phyloP scores from a whole-genome alignment of 2,329 filamentous ascomycete species.

The Exutisphaerella laricina region DNA sequence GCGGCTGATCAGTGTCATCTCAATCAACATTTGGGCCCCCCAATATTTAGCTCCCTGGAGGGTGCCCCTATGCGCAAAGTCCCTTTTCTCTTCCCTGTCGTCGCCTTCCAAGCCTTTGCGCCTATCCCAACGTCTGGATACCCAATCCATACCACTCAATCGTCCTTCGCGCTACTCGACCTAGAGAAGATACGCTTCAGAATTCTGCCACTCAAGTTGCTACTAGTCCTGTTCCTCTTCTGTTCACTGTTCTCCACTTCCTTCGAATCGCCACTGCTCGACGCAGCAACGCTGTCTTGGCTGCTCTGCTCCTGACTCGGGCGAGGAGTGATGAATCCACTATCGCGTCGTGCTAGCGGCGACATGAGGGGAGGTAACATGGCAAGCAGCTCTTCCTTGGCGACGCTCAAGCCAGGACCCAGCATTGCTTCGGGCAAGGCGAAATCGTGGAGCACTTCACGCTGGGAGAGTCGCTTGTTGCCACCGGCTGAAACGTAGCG shows the following conservation, averaged over 20 bases:
- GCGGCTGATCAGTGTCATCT: too few relatives aligned
- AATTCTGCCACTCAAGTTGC: slow-evolving; percentile 2
- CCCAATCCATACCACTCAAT: neutral
- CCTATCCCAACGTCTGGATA: too few relatives aligned
- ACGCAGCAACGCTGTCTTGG: neutral
- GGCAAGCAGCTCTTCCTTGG: slow-evolving; percentile 13
- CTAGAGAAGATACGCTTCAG: slow-evolving; percentile 10
- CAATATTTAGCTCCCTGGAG: too few relatives aligned
- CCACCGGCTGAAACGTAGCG: slow-evolving; percentile 30
- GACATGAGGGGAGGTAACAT: slow-evolving; percentile 10
- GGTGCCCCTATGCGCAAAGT: too few relatives aligned
- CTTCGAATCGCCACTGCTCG: slow-evolving; percentile 1
- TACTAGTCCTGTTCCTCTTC: slow-evolving; percentile 17
- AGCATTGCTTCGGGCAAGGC: neutral
- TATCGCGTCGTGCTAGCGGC: slow-evolving; percentile 3
- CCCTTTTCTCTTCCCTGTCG: too few relatives aligned
- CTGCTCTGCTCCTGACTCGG: slow-evolving; percentile 2
- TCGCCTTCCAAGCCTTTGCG: too few relatives aligned
- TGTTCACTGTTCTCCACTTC: slow-evolving; percentile 5
- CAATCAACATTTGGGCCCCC: too few relatives aligned
- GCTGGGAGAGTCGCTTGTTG: slow-evolving; percentile 20
- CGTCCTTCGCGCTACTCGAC: neutral
- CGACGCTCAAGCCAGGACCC: slow-evolving; percentile 2
- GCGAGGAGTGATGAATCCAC: neutral
- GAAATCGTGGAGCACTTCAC: slow-evolving; percentile 17